A percentile compares a stretch with the other conserved stretches of the same genome.
Evolutionary conservation across 2,329 filamentous ascomycete genomes (phyloP).

Genomic region (Colletotrichum sp.): DNA sequence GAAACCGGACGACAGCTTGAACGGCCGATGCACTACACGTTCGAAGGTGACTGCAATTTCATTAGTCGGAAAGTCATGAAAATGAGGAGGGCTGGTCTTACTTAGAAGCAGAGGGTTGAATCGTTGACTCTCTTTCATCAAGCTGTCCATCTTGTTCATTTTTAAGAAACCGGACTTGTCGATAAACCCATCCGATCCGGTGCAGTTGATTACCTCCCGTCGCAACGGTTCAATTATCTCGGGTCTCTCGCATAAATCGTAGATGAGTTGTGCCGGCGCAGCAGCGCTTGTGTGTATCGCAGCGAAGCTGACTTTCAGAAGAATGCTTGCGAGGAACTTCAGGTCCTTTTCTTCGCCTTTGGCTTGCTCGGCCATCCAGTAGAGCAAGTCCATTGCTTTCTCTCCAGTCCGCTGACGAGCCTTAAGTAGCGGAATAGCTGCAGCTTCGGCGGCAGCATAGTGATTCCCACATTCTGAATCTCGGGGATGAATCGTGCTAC

Average conservation of each 20-base stretch:
- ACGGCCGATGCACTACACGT: background rate
- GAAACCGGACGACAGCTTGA: background rate
- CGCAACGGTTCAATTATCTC: background rate
- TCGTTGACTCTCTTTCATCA: background rate
- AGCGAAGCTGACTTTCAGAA: constrained; percentile 32
- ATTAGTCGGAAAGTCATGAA: background rate
- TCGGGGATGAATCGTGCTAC: constrained; percentile 27
- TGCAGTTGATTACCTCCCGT: background rate
- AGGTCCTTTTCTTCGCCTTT: constrained; percentile 18
- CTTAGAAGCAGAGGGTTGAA: background rate
- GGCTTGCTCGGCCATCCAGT: constrained; percentile 24
- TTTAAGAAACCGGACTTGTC: background rate
- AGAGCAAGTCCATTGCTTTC: constrained; percentile 25
- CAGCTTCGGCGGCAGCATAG: constrained; percentile 24
- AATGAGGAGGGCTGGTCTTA: background rate
- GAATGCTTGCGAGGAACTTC: constrained; percentile 28
- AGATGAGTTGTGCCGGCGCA: constrained; percentile 29
- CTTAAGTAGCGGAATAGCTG: constrained; percentile 29
- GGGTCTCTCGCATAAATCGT: constrained; percentile 26
- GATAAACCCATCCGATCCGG: background rate
- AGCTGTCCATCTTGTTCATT: background rate
- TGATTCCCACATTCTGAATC: constrained; percentile 30
- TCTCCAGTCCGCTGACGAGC: constrained; percentile 19
- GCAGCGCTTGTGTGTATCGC: constrained; percentile 32
- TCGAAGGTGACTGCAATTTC: background rate